Conservation (phyloP, 2,329 filamentous ascomycete species). For the Coniochaeta ligniaria region DNA sequence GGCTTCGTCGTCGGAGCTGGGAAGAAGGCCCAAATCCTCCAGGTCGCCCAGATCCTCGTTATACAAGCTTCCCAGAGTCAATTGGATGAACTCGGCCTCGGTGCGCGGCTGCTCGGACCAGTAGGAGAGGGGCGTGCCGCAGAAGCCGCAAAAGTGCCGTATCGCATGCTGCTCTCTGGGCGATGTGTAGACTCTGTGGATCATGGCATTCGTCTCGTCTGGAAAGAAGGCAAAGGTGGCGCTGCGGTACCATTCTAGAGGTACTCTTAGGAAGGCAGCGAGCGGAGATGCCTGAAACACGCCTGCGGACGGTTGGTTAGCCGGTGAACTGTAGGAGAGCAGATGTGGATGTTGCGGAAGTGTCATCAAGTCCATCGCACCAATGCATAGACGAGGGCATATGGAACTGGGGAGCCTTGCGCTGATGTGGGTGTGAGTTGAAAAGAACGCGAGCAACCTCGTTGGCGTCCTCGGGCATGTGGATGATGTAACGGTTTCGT, state of each 20-base stretch:
- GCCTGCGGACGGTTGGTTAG: slow-evolving; percentile 31
- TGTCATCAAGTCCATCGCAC: neutral
- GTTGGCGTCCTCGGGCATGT: slow-evolving; percentile 52
- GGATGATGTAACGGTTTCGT: slow-evolving; percentile 73
- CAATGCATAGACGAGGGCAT: neutral
- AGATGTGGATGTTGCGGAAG: slow-evolving; percentile 1
- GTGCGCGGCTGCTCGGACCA: slow-evolving; percentile 69
- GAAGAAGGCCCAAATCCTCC: slow-evolving; percentile 68
- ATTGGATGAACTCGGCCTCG: slow-evolving; percentile 71
- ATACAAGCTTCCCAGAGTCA: slow-evolving; percentile 72
- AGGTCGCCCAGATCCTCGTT: slow-evolving; percentile 64
- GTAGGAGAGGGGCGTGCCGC: slow-evolving; percentile 76
- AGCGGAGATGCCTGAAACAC: slow-evolving; percentile 64
- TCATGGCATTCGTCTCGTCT: slow-evolving; percentile 64
- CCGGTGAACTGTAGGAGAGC: neutral
- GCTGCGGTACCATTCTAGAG: slow-evolving; percentile 72
- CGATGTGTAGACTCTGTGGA: slow-evolving; percentile 61
- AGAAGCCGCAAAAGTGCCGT: slow-evolving; percentile 85
- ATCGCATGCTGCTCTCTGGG: slow-evolving; percentile 50
- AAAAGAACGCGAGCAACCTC: slow-evolving; percentile 65
- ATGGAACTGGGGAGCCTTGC: slow-evolving; percentile 45
- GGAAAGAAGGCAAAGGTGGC: slow-evolving; percentile 68
- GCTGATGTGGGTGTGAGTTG: slow-evolving; percentile 60
- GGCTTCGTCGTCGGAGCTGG: slow-evolving; percentile 22
- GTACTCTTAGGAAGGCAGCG: slow-evolving; percentile 76